Base-by-base conservation (phyloP, 1,284 basidiomycete genomes). In the Ustilago trichophora region DNA sequence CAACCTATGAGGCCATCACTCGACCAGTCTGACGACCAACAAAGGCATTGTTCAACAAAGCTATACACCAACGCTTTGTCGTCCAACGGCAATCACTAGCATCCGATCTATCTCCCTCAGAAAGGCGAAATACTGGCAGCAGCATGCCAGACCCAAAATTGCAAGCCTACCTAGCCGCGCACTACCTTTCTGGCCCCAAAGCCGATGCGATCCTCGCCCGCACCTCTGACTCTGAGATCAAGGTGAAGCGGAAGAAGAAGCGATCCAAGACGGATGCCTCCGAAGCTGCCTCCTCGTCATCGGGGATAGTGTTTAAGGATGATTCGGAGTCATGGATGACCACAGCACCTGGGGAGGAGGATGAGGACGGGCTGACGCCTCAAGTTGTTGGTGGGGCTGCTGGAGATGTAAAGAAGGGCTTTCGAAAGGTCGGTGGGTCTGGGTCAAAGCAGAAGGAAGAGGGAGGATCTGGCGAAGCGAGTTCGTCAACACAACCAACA, bases 161-260 rank as follows among this genome's bases (percentile, higher is more conserved):
- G 26, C 84, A 85, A 75, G 82, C 84, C 8, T 86, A 85, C 73
- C 76, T 86, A 10, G 85, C 85, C 2, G 69, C 82, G 26, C 85
- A 84, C 48, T 98, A 98, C 83, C 96, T 98, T 91, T 91, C 93
- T 6, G 95, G 95, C 0, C 89, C 92, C 0, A 98, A 97, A 81
- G 93, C 94, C 4, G 95, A 98, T 72, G 93, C 93, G 13, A 97
- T 98, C 68, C 86, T 98, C 4, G 85, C 92, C 4, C 86, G 87
- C 41, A 83, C 85, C 0, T 66, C 50, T n/a, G n/a, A n/a, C 0
- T 29, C 27, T 29, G 86, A 85, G 2, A 85, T 86, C 0, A 84
- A 86, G 47, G 86, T 86, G 75, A 89, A 88, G 82, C 86, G 85
- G 78, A 91, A 83, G 76, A 83, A 83, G 71, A 85, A 91, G 85